Evolutionary conservation across 75 land plant species (phyloP).

Genomic region (Pinus tabuliformis): DNA sequence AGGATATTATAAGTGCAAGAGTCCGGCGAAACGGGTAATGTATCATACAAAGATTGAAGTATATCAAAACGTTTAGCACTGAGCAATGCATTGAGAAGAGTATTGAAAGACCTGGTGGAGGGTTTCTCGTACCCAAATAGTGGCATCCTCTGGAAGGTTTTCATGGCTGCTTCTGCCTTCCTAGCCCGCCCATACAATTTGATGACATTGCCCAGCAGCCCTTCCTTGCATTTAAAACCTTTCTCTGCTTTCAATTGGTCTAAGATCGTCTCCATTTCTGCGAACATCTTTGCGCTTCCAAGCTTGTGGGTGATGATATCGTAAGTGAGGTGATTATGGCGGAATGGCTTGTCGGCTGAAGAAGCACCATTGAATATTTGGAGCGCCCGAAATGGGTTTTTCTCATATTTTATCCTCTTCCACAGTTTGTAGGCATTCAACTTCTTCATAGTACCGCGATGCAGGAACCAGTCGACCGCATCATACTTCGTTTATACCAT

Average conservation of each 20-base stretch:
- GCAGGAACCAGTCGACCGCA: too few species aligned
- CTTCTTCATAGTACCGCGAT: too few species aligned
- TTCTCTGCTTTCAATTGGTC: not conserved
- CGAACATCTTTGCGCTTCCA: not conserved
- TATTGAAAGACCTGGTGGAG: slow-evolving; percentile 10
- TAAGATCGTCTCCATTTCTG: slow-evolving; percentile 3
- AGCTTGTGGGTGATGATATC: slow-evolving; percentile 7
- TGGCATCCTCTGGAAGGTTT: not conserved
- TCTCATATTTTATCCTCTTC: not conserved
- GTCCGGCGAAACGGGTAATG: not conserved
- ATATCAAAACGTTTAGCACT: slow-evolving; percentile 4
- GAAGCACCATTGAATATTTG: not conserved
- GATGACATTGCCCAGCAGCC: slow-evolving; percentile 6
- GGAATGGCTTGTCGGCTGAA: not conserved
- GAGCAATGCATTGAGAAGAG: slow-evolving; percentile 1
- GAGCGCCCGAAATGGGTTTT: not conserved
- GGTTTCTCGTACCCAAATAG: not conserved
- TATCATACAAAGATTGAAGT: not conserved
- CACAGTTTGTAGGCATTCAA: not conserved
- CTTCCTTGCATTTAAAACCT: not conserved
- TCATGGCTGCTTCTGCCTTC: slow-evolving; percentile 2
- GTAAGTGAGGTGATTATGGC: slow-evolving; percentile 2
- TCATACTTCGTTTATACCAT: too few species aligned
- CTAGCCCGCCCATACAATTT: slow-evolving; percentile 1
- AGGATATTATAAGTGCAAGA: slow-evolving; percentile 4